A percentile compares a stretch with the other conserved stretches of the same genome.
Conservation (phyloP, 2,329 filamentous ascomycete genomes). For the Diaporthe eres region DNA sequence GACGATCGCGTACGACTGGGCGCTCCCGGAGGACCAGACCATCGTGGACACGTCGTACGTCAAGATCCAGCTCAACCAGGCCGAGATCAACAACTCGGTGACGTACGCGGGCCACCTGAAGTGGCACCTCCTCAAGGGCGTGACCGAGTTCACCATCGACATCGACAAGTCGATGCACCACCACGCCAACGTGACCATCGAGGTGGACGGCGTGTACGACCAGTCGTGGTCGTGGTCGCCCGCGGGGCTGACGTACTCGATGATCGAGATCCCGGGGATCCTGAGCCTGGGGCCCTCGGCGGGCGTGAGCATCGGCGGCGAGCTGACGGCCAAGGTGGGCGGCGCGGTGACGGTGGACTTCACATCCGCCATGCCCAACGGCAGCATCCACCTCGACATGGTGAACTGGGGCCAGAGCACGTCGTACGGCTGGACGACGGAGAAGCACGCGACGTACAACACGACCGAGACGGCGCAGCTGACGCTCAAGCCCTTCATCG, state of each 20-base stretch:
- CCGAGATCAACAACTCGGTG: constrained; percentile 44
- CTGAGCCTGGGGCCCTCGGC: constrained; percentile 40
- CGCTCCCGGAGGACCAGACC: constrained; percentile 42
- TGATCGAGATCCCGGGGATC: constrained; percentile 43
- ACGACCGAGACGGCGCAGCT: constrained; percentile 34
- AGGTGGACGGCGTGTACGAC: constrained; percentile 41
- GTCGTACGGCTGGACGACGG: constrained; percentile 31
- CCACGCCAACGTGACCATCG: constrained; percentile 43
- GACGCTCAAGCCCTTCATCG: constrained; percentile 35
- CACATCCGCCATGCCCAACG: constrained; percentile 37
- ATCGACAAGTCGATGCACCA: constrained; percentile 44
- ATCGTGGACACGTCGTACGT: constrained; percentile 43
- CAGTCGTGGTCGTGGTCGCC: constrained; percentile 43
- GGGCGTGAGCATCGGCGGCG: constrained; percentile 38
- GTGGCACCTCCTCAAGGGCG: constrained; percentile 43
- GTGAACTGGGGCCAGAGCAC: constrained; percentile 36
- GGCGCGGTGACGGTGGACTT: constrained; percentile 32
- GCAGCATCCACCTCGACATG: constrained; percentile 40
- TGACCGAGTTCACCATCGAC: constrained; percentile 45
- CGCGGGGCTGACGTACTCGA: constrained; percentile 39
- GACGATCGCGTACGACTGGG: constrained; percentile 43
- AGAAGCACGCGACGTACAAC: constrained; percentile 30
- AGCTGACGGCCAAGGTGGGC: constrained; percentile 19
- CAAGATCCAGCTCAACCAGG: constrained; percentile 44
- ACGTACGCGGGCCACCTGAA: constrained; percentile 45